Evolutionary conservation across 306 rosid species (phyloP).

Genomic region (Mucuna pruriens): DNA sequence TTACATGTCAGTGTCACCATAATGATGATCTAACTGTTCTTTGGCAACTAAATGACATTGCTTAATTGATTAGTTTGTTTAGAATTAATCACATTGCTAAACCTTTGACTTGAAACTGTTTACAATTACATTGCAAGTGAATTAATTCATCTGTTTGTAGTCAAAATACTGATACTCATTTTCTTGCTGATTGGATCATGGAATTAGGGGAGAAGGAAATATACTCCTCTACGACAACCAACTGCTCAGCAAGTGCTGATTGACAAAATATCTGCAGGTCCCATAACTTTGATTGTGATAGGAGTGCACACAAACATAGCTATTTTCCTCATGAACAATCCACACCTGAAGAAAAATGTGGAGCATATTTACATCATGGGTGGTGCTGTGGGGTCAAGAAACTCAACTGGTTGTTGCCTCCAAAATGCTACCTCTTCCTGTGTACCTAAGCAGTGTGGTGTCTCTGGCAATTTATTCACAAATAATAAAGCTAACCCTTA

Average conservation of each 20-base stretch:
- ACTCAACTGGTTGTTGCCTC: slow-evolving; percentile 84
- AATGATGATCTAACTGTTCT: background rate
- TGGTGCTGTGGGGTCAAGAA: slow-evolving; percentile 77
- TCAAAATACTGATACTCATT: slow-evolving; percentile 26
- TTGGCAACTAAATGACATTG: background rate
- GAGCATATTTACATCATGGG: slow-evolving; percentile 90
- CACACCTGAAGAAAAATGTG: slow-evolving; percentile 75
- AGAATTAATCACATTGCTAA: background rate
- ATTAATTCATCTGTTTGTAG: background rate
- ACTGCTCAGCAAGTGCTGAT: slow-evolving; percentile 87
- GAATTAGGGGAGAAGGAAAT: slow-evolving; percentile 80
- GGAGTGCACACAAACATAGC: slow-evolving; percentile 89
- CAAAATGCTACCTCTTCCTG: slow-evolving; percentile 58
- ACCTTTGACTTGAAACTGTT: background rate
- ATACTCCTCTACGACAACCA: slow-evolving; percentile 70
- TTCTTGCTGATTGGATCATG: slow-evolving; percentile 41
- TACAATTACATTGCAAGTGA: slow-evolving; percentile 1
- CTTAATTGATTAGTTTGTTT: background rate
- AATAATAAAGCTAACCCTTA: slow-evolving; percentile 73
- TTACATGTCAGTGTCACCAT: background rate
- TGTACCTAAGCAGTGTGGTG: slow-evolving; percentile 69
- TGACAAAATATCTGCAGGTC: slow-evolving; percentile 83
- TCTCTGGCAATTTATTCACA: slow-evolving; percentile 78
- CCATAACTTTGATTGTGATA: slow-evolving; percentile 63
- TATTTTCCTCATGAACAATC: slow-evolving; percentile 78